Percentiles rank a stretch among this genome's conserved stretches.
These are phyloP conservation scores for Trichoderma reesei DNA, from an alignment of 495 filamentous ascomycete species.

Conservation along the genomic window DNA sequence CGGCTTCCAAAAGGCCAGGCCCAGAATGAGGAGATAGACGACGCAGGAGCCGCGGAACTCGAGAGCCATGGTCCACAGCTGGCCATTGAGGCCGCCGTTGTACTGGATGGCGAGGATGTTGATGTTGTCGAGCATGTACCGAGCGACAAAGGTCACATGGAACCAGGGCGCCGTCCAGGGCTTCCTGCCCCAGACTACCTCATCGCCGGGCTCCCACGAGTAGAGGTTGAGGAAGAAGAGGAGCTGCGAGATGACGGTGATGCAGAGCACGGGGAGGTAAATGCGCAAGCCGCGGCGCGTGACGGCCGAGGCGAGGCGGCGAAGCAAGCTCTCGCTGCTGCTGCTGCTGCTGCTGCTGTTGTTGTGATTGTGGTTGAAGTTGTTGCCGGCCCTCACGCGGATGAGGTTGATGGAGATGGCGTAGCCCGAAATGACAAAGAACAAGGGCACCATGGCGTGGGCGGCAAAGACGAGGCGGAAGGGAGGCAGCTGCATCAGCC, in stretches of 20 bases:
- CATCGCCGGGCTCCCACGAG: neutral
- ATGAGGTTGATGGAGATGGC: constrained; percentile 26
- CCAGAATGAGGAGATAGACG: neutral
- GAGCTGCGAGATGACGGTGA: neutral
- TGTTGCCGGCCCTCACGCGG: neutral
- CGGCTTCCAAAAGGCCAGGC: constrained; percentile 5
- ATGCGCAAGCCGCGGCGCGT: constrained; percentile 4
- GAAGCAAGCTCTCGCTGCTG: neutral
- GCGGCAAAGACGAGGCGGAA: constrained; percentile 46
- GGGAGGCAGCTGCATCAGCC: constrained; percentile 42
- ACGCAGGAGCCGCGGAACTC: constrained; percentile 3
- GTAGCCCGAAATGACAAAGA: constrained; percentile 54
- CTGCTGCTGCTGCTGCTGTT: no score
- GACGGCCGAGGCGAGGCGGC: neutral
- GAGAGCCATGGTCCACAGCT: constrained; percentile 6
- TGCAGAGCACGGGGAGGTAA: neutral
- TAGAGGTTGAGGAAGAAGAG: constrained; percentile 3
- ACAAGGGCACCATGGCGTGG: constrained; percentile 51
- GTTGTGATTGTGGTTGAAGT: no score
- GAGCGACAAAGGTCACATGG: neutral
- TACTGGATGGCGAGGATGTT: constrained; percentile 8
- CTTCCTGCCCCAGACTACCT: neutral
- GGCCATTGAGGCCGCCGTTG: neutral
- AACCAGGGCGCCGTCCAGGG: neutral
- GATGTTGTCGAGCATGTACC: constrained; percentile 9